Evolutionary conservation across 2,329 filamentous ascomycete genomes (phyloP).

Genomic region (Chrysoporthe cubensis): DNA sequence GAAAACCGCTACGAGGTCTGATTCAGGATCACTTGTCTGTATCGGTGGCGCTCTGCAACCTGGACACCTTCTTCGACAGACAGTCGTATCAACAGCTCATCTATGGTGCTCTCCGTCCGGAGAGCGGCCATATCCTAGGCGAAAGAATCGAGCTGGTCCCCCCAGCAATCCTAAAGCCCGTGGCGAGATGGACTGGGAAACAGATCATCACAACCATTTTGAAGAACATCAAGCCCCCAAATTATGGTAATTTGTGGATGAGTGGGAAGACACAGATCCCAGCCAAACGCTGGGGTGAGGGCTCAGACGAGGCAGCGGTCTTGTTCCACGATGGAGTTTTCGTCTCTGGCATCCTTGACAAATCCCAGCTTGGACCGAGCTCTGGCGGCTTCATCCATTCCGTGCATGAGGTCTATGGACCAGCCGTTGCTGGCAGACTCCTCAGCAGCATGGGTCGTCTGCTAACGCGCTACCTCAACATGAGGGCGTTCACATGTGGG

Average conservation of each 20-base stretch:
- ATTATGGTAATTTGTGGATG: slow-evolving; percentile 78
- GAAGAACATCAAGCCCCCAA: slow-evolving; percentile 83
- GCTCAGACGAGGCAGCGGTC: slow-evolving; percentile 79
- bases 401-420: slow-evolving; percentile 91
- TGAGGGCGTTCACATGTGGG: slow-evolving; percentile 95
- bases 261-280: slow-evolving; percentile 78
- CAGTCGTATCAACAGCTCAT: slow-evolving; percentile 93
- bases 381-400: slow-evolving; percentile 88
- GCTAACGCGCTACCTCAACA: slow-evolving; percentile 86
- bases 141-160: slow-evolving; percentile 81
- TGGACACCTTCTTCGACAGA: slow-evolving; percentile 87
- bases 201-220: slow-evolving; percentile 92
- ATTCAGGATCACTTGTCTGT: slow-evolving; percentile 99
- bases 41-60: slow-evolving; percentile 85
- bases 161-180: slow-evolving; percentile 82
- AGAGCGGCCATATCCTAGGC: slow-evolving; percentile 83
- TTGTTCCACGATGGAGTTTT: slow-evolving; percentile 87
- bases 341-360: slow-evolving; percentile 89
- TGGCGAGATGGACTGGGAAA: slow-evolving; percentile 89
- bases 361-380: slow-evolving; percentile 88
- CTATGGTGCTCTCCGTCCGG: slow-evolving; percentile 86
- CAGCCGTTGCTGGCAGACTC: slow-evolving; percentile 81
- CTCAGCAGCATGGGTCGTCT: slow-evolving; percentile 88
- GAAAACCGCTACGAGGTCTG: slow-evolving; percentile 89
- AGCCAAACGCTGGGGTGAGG: slow-evolving; percentile 75